Base-by-base conservation (phyloP, 2,329 filamentous ascomycete species). In the Leptoxyphium fumago region DNA sequence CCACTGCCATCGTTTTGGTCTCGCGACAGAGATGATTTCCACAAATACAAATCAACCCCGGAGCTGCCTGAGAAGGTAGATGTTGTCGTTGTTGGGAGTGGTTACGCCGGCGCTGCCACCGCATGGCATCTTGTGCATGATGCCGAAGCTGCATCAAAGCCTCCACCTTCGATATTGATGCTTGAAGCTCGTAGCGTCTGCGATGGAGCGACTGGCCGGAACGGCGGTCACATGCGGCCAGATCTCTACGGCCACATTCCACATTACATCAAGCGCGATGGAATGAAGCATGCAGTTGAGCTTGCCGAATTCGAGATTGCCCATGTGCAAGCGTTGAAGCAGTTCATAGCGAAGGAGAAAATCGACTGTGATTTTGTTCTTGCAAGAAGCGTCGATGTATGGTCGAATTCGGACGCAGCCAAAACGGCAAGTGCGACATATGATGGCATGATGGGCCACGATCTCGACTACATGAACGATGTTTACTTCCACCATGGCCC, bases 281-380 rank as follows among this genome's bases (percentile, higher is more conserved):
- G 60, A 14, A 42, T 51, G 28, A 54, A 57, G 29, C 49, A 56
- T 28, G 61, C 57, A 8, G 55, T 53, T 13, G 59, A 60, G 45
- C 14, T 53, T 14, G 53, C 54, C 2, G 34, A 29, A 2, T 64
- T 63, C 43, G 59, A 63, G 45, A 48, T 52, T 14, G 53, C 44
- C 14, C 52, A 55, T 41, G 43, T 59, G 15, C 41, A 28, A 7
- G 61, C 56, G 5, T 51, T 70, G 4, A 62, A 66, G 44, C 46
- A 60, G 2, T 51, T 59, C n/a, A 53, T 70, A 5, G 56, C 63
- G n/a, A 48, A 57, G 0, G 62, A 68, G 34, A 45, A 51, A 0
- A 60, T 70, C 11, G 64, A 70, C 38, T 70, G 67, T 46, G 67
- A 71, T 28, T 66, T 70, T n/a, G 56, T 66, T 10, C 38, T 69